Base-by-base conservation (phyloP, 768 basidiomycete species). In the Melanogaster broomeanus region DNA sequence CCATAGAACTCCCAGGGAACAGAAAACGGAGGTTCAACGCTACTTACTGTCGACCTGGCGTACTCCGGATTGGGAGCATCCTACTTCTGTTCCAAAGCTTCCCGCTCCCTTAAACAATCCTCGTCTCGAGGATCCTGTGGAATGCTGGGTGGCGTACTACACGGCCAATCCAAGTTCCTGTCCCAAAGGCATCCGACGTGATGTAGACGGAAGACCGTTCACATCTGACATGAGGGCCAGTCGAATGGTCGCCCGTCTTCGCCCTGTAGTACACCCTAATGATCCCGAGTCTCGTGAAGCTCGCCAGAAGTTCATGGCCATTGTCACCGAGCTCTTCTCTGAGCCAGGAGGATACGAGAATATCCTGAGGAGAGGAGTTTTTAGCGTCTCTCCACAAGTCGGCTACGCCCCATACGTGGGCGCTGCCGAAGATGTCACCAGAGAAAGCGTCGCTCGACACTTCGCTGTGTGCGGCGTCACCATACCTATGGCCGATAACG, bases 181-280 rank as follows among this genome's bases (percentile, higher is more conserved):
- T 67, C 77, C 77, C 9, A 74, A 74, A 48, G 77, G 77, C 45
- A 76, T 79, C 50, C 70, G 77, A 45, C 71, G 68, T 25, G 73
- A 74, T 55, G 48, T 62, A 11, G 63, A 66, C 49, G 69, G 71
- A 13, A 65, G 62, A 19, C 77, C 77, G 1, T 59, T 61, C 57
- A 64, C 76, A 35, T 60, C 69, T 6, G 77, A 79, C 58, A 72
- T 79, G 60, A 72, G 67, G 46, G 77, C 77, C 2, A 77, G 75
- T 59, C 72, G 77, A 28, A 72, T 62, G n/a, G 72, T 79, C 16
- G 78, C 77, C 8, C 75, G 75, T n/a, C 74, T 79, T 24, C 72
- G 77, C 34, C 77, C 77, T 2, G 51, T 67, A 12, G 64, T 71
- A 25, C 61, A 68, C 48, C 57, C 62, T 1, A 65, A 58, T 28